These are phyloP conservation scores for Kuraishia ogatae DNA, from an alignment of 805 yeast genomes.

Conservation along the genomic window DNA sequence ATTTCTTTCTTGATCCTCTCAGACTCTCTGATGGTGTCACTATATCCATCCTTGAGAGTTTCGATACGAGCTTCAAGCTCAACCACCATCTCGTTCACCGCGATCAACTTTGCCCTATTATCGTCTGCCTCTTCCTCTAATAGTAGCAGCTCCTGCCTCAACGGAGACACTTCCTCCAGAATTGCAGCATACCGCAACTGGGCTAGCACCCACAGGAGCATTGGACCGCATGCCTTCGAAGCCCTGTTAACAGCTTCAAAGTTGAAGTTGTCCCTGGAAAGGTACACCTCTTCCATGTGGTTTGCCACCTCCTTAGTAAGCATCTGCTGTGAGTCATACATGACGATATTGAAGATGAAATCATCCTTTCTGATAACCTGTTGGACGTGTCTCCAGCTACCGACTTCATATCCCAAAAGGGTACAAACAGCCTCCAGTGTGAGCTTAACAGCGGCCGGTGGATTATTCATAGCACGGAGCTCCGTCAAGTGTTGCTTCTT, in stretches of 20 bases:
- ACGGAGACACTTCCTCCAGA: constrained; percentile 64
- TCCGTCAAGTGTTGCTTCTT: constrained; percentile 90
- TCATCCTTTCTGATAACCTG: constrained; percentile 75
- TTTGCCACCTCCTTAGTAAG: constrained; percentile 44
- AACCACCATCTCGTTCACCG: constrained; percentile 71
- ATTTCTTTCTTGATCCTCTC: constrained; percentile 71
- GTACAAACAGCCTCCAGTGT: constrained; percentile 85
- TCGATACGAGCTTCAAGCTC: constrained; percentile 70
- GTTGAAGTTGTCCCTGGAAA: constrained; percentile 56
- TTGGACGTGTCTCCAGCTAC: constrained; percentile 78
- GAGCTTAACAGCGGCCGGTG: constrained; percentile 80
- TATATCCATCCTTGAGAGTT: constrained; percentile 56
- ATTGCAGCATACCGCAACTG: constrained; percentile 74
- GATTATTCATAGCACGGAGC: constrained; percentile 79
- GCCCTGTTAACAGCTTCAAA: constrained; percentile 77
- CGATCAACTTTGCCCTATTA: constrained; percentile 61
- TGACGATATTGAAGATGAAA: constrained; percentile 75
- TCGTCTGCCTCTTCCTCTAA: constrained; percentile 54
- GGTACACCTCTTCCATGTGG: constrained; percentile 49
- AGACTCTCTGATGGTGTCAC: constrained; percentile 66
- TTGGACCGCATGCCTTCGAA: constrained; percentile 91
- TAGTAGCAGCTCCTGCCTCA: constrained; percentile 51
- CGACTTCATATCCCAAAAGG: constrained; percentile 61
- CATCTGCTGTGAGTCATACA: constrained; percentile 54
- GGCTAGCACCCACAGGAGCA: constrained; percentile 82